Evolutionary conservation across 2,329 filamentous ascomycete species (phyloP), one percentile per base, ranked within the genome.

Genomic region (Ascochyta viciae-villosae): DNA sequence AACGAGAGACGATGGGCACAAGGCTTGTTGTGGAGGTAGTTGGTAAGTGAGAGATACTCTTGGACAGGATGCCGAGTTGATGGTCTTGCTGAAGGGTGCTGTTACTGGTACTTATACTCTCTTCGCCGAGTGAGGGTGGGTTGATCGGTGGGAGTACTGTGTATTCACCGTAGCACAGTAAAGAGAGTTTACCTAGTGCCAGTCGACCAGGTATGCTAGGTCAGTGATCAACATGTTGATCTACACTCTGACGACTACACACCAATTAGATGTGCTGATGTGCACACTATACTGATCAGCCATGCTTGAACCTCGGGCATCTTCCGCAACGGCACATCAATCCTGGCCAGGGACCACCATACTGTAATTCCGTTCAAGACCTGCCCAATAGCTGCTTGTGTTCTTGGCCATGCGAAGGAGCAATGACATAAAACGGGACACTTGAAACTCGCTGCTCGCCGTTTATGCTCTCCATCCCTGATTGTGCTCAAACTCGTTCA

Each of bases 71-170:
- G 22, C n/a, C 26, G 40, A 41, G 52, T 13, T 22, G 46, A 26
- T 41, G 35, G 16, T 15, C 6, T 16, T 16, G 7, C 8, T 22
- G 26, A 9, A 33, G n/a, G 10, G 29, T 31, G 29, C 4, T 35
- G 19, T 5, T n/a, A 2, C 41, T 22, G 10, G 16, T 42, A 37
- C 37, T 50, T 56, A 56, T 56, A 56, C 33, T 39, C 1, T 8
- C 10, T 7, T 26, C 27, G 15, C 12, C 7, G 12, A 15, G n/a
- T 22, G 16, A 38, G 35, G n/a, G 39, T 42, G 7, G 39, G 15
- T 6, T 10, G 23, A 42, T 10, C 15, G 39, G 23, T 13, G 23
- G 1, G 22, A 27, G 15, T 13, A 26, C 13, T 26, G 39, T 42
- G 13, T 42, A 12, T n/a, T 19, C 12, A 27, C 8, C 19, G 23